Conservation (phyloP, 2,329 filamentous ascomycete species). For the Endoconidiophora polonica region DNA sequence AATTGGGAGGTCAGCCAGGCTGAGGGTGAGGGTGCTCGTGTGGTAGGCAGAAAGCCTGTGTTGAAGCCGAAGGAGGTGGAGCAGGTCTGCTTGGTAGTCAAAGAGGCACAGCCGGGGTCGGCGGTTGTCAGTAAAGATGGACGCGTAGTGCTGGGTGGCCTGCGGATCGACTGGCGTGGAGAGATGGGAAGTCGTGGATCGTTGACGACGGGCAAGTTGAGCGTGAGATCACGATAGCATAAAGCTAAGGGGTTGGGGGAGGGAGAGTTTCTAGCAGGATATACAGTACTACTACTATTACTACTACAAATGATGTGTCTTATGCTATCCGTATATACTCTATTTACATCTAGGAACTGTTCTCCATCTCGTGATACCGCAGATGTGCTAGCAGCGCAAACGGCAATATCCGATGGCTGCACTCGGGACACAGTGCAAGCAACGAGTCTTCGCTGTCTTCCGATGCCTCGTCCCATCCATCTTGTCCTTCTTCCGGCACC, state of each 20-base stretch:
- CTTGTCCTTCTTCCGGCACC: slow-evolving; percentile 15
- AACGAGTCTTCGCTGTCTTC: slow-evolving; percentile 17
- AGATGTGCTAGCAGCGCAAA: slow-evolving; percentile 44
- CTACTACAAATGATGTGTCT: no score
- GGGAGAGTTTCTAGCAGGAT: background rate
- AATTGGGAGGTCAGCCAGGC: slow-evolving; percentile 34
- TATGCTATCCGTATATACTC: background rate
- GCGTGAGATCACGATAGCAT: slow-evolving; percentile 25
- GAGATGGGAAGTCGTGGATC: slow-evolving; percentile 81
- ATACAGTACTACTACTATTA: background rate
- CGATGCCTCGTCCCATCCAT: slow-evolving; percentile 19
- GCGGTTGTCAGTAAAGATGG: slow-evolving; percentile 32
- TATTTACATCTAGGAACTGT: background rate
- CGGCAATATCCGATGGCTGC: slow-evolving; percentile 34
- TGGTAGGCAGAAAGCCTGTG: slow-evolving; percentile 29
- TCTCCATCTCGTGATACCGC: slow-evolving; percentile 30
- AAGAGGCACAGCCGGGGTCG: slow-evolving; percentile 24
- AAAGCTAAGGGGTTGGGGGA: background rate
- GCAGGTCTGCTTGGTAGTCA: slow-evolving; percentile 47
- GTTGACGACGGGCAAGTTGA: slow-evolving; percentile 71
- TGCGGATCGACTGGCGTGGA: slow-evolving; percentile 77
- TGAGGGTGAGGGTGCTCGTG: background rate
- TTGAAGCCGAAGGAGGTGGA: slow-evolving; percentile 47
- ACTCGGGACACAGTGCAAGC: slow-evolving; percentile 27
- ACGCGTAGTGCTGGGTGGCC: slow-evolving; percentile 55